Evolutionary conservation across 2,329 filamentous ascomycete species (phyloP).

Genomic region (Penicillium expansum): DNA sequence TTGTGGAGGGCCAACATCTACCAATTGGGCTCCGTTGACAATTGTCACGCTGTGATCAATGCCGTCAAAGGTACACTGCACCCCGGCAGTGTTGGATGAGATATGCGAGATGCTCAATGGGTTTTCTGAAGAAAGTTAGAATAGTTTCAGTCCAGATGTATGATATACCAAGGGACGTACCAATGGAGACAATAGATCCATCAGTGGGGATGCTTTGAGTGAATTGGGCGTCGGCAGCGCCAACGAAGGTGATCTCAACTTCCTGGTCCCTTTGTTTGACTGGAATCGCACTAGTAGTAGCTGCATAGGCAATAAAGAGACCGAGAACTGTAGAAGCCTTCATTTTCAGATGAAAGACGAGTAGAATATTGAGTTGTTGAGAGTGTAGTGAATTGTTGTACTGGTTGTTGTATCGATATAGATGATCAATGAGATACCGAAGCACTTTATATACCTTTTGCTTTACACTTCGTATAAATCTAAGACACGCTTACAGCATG

Average conservation of each 20-base stretch:
- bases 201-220: slow-evolving; percentile 10
- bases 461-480: neutral
- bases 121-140: slow-evolving; percentile 6
- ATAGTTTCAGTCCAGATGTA: neutral
- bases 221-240: slow-evolving; percentile 14
- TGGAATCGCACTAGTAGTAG: slow-evolving; percentile 1
- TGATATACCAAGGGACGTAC: neutral
- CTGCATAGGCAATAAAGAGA: neutral
- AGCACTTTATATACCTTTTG: neutral
- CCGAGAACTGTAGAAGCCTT: neutral
- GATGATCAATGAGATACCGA: neutral
- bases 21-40: slow-evolving; percentile 20
- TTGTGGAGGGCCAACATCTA: slow-evolving; percentile 32
- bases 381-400: neutral
- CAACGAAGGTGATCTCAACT: slow-evolving; percentile 12
- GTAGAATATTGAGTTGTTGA: neutral
- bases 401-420: neutral
- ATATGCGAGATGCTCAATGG: slow-evolving; percentile 27
- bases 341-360: neutral
- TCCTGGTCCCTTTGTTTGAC: neutral
- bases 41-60: slow-evolving; percentile 23
- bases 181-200: slow-evolving; percentile 3
- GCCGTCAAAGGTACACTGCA: slow-evolving; percentile 26
- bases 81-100: slow-evolving; percentile 14
- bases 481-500: neutral